These are phyloP conservation scores for Claviceps sorghi DNA, from an alignment of 2,329 filamentous ascomycete genomes.

Conservation along the genomic window DNA sequence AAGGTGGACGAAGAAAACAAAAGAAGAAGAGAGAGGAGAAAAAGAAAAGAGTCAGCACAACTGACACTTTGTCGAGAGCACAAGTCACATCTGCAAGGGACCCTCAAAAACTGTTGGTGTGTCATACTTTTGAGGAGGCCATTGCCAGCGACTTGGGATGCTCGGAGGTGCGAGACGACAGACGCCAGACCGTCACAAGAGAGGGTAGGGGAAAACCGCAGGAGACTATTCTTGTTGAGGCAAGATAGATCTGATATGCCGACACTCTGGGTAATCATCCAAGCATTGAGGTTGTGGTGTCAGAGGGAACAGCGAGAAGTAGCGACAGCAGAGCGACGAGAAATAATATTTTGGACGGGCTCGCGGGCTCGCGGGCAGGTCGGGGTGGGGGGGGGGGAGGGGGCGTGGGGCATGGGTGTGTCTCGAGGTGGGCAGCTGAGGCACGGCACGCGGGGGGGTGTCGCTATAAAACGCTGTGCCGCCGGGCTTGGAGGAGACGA, in stretches of 20 bases:
- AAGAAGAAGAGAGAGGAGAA: constrained; percentile 9
- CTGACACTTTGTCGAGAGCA: constrained; percentile 16
- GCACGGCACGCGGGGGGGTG: constrained; percentile 10
- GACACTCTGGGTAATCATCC: neutral
- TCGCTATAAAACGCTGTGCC: constrained; percentile 11
- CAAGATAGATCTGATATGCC: constrained; percentile 6
- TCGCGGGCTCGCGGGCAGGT: constrained; percentile 8
- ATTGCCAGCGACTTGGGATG: constrained; percentile 31
- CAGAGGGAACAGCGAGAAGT: constrained; percentile 5
- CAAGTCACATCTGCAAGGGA: constrained; percentile 16
- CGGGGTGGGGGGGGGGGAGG: neutral
- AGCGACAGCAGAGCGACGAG: constrained; percentile 16
- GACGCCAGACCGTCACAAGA: constrained; percentile 18
- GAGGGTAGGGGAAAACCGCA: constrained; percentile 7
- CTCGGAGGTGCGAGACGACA: constrained; percentile 20
- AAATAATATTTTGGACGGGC: constrained; percentile 26
- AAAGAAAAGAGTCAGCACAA: constrained; percentile 19
- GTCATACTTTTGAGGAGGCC: constrained; percentile 47
- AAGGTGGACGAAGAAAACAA: constrained; percentile 3
- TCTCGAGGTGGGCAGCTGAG: constrained; percentile 1
- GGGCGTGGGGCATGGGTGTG: constrained; percentile 12
- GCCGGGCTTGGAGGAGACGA: constrained; percentile 10
- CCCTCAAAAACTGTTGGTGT: constrained; percentile 11
- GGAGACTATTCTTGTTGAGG: constrained; percentile 5
- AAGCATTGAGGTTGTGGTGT: constrained; percentile 4